Percentiles rank a stretch among this genome's conserved stretches.
phyloP scores from a whole-genome alignment of 345 rosid genomes.

The Salix viminalis region DNA sequence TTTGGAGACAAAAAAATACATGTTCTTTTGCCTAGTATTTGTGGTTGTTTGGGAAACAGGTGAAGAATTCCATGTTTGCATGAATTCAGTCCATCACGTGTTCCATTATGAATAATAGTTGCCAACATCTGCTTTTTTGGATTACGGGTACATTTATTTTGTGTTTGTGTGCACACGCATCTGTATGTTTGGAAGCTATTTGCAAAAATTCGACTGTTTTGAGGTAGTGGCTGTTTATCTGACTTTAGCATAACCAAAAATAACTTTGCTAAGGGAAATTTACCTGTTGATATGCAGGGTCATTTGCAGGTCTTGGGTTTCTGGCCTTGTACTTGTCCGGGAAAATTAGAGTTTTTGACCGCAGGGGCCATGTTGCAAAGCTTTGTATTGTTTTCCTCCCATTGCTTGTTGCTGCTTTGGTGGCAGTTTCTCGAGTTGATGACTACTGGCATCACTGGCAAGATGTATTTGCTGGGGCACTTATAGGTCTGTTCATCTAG shows the following conservation, averaged over 20 bases:
- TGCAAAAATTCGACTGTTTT: neutral
- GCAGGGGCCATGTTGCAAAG: slow-evolving; percentile 79
- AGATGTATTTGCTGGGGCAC: slow-evolving; percentile 89
- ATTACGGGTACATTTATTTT: too few species aligned
- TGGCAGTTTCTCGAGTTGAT: slow-evolving; percentile 85
- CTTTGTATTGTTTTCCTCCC: slow-evolving; percentile 73
- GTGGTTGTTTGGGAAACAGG: neutral
- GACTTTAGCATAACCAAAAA: neutral
- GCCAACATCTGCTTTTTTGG: too few species aligned
- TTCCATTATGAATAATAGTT: neutral
- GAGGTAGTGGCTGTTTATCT: neutral
- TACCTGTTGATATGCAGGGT: slow-evolving; percentile 56
- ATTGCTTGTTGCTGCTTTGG: slow-evolving; percentile 67
- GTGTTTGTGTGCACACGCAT: neutral
- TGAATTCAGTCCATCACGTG: neutral
- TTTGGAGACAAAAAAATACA: too few species aligned
- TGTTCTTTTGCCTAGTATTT: neutral
- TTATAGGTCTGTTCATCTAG: slow-evolving; percentile 45
- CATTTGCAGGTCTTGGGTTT: slow-evolving; percentile 83
- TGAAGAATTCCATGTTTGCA: neutral
- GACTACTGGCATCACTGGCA: slow-evolving; percentile 99
- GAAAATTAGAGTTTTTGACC: slow-evolving; percentile 77
- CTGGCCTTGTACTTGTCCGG: slow-evolving; percentile 71
- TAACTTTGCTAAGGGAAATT: slow-evolving; percentile 11
- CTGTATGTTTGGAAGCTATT: neutral